Conservation (phyloP, 805 yeast species). For the Kuraishia floccosa region DNA sequence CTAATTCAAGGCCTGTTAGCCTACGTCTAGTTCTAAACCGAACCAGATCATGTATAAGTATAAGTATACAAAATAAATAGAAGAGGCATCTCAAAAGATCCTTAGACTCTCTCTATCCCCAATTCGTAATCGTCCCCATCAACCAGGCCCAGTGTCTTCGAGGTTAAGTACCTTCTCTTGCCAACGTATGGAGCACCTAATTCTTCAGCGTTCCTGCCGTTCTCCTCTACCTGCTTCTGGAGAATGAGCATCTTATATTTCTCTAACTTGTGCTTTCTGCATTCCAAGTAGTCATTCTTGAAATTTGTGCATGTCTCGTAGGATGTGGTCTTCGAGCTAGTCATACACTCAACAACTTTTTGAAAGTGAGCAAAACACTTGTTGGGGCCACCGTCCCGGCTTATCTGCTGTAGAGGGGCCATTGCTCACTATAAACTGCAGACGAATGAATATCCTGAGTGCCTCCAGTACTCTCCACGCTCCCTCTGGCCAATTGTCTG, state of each 20-base stretch:
- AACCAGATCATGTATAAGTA: no score
- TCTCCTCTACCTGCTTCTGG: constrained; percentile 18
- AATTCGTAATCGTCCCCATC: constrained; percentile 26
- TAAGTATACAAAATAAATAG: no score
- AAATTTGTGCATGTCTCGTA: constrained; percentile 19
- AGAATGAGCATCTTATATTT: constrained; percentile 21
- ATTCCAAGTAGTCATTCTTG: constrained; percentile 22
- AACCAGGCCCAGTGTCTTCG: constrained; percentile 23
- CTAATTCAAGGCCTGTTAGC: constrained; percentile 68
- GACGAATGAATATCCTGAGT: no score
- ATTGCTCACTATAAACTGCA: no score
- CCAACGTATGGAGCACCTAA: constrained; percentile 26
- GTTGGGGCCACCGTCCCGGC: constrained; percentile 22
- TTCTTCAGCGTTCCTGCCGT: constrained; percentile 13
- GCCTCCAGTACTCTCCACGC: no score
- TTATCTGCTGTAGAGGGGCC: constrained; percentile 10
- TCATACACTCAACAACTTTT: constrained; percentile 25
- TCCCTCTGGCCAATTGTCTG: no score
- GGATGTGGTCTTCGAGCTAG: constrained; percentile 16
- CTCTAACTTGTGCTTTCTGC: constrained; percentile 24
- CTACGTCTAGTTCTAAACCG: no score
- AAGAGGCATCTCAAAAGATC: no score
- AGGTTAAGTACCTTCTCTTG: constrained; percentile 24
- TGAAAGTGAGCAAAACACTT: constrained; percentile 25
- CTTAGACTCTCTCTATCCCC: no score